Percentiles rank a stretch among this genome's conserved stretches.
Evolutionary conservation across 2,329 filamentous ascomycete genomes (phyloP).

Genomic region (Erysiphe neolycopersici): DNA sequence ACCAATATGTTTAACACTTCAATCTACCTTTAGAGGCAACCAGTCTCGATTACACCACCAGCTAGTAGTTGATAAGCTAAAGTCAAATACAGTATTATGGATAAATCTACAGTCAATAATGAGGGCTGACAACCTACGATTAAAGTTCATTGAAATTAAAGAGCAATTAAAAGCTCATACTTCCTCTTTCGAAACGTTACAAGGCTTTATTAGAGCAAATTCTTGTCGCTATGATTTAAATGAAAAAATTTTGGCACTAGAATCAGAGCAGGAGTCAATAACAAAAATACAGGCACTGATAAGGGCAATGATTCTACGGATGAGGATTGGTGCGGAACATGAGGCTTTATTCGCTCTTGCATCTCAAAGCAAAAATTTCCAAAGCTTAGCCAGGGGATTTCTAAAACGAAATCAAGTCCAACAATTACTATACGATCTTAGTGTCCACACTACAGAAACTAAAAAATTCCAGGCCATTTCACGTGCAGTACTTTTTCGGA

Average conservation of each 20-base stretch:
- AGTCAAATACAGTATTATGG: slow-evolving; percentile 23
- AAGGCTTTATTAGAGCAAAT: slow-evolving; percentile 20
- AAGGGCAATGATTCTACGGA: slow-evolving; percentile 33
- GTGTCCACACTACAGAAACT: slow-evolving; percentile 39
- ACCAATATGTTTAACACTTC: too few species aligned
- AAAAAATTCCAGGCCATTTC: slow-evolving; percentile 46
- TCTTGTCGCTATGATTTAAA: slow-evolving; percentile 25
- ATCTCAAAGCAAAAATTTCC: slow-evolving; percentile 30
- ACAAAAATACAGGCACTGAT: slow-evolving; percentile 28
- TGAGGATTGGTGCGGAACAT: slow-evolving; percentile 21
- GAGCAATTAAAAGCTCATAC: slow-evolving; percentile 26
- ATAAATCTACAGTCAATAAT: slow-evolving; percentile 18
- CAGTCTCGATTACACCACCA: slow-evolving; percentile 16
- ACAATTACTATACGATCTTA: slow-evolving; percentile 40
- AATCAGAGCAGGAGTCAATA: slow-evolving; percentile 20
- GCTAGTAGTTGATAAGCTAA: slow-evolving; percentile 23
- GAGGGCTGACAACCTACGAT: slow-evolving; percentile 21
- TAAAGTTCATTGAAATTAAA: slow-evolving; percentile 19
- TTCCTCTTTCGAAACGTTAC: slow-evolving; percentile 9
- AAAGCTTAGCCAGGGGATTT: slow-evolving; percentile 40
- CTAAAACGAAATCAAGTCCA: slow-evolving; percentile 32
- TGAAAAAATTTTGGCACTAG: slow-evolving; percentile 21
- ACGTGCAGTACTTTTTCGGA: slow-evolving; percentile 54
- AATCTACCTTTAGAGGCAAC: too few species aligned
- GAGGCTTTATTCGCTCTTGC: slow-evolving; percentile 31